Evolutionary conservation across 139 green algal species (phyloP).

Genomic region (Nannochloris sp.): DNA sequence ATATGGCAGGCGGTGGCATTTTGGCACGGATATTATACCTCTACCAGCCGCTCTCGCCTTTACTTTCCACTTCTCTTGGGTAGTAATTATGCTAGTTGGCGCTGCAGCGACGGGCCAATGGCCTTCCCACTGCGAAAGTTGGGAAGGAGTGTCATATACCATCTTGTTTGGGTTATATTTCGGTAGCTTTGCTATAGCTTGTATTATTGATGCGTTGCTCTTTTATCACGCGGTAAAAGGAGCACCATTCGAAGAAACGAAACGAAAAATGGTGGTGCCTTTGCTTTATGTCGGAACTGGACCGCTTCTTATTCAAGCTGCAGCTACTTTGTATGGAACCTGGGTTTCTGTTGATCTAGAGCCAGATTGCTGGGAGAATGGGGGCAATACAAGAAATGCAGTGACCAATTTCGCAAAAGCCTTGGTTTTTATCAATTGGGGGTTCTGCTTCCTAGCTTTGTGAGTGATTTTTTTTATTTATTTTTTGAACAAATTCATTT

Average conservation of each 20-base stretch:
- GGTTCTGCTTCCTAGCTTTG: conserved; percentile 10
- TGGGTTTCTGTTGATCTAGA: neutral
- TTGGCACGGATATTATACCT: conserved; percentile 28
- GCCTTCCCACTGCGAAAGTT: neutral
- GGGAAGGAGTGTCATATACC: conserved; percentile 11
- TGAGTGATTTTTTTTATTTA: conserved; percentile 4
- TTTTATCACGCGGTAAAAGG: neutral
- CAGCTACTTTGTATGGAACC: neutral
- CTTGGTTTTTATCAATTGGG: conserved; percentile 28
- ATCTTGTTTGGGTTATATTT: conserved; percentile 12
- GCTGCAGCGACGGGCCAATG: neutral
- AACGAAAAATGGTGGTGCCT: conserved; percentile 18
- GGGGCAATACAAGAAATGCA: neutral
- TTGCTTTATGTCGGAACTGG: conserved; percentile 26
- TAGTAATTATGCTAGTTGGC: conserved; percentile 21
- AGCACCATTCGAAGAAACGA: conserved; percentile 27
- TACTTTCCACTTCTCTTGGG: conserved; percentile 25
- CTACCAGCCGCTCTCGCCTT: conserved; percentile 8
- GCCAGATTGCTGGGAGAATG: neutral
- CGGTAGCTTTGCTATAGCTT: conserved; percentile 4
- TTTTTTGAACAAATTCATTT: neutral
- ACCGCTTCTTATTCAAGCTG: neutral
- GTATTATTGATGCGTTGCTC: conserved; percentile 15
- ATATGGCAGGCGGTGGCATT: conserved; percentile 37
- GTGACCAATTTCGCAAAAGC: conserved; percentile 9